phyloP scores from a whole-genome alignment of 2,329 filamentous ascomycete genomes.

The Fusarium pseudoanthophilum region DNA sequence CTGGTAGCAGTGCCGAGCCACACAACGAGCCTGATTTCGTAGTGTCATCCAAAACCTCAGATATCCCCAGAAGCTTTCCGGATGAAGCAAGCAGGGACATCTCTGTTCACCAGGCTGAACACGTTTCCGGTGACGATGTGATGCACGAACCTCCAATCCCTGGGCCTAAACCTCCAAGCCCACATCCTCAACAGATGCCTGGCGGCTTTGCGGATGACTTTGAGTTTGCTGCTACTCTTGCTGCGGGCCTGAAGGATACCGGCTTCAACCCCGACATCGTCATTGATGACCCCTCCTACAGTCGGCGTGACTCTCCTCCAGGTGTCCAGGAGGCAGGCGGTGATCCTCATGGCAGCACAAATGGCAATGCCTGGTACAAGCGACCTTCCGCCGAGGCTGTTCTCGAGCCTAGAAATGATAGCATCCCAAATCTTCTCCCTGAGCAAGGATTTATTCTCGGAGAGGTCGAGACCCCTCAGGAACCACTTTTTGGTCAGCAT shows the following conservation, averaged over 20 bases:
- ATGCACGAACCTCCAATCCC: slow-evolving; percentile 61
- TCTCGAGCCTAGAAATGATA: slow-evolving; percentile 53
- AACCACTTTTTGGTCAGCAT: slow-evolving; percentile 38
- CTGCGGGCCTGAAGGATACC: slow-evolving; percentile 74
- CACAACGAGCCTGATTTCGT: slow-evolving; percentile 48
- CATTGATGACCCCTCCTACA: slow-evolving; percentile 72
- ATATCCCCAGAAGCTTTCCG: slow-evolving; percentile 28
- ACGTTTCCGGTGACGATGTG: slow-evolving; percentile 51
- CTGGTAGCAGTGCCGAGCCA: slow-evolving; percentile 54
- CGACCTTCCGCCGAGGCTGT: slow-evolving; percentile 62
- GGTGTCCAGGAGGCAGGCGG: slow-evolving; percentile 62
- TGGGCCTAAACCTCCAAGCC: slow-evolving; percentile 66
- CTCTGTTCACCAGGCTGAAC: slow-evolving; percentile 31
- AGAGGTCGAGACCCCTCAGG: slow-evolving; percentile 58
- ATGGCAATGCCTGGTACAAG: slow-evolving; percentile 56
- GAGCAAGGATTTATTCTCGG: slow-evolving; percentile 59
- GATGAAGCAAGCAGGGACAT: slow-evolving; percentile 32
- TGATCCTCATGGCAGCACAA: slow-evolving; percentile 49
- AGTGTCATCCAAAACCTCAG: slow-evolving; percentile 16
- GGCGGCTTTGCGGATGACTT: slow-evolving; percentile 74
- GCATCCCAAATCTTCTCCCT: slow-evolving; percentile 39
- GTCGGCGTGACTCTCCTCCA: slow-evolving; percentile 71
- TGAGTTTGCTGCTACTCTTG: slow-evolving; percentile 75
- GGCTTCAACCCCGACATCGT: slow-evolving; percentile 79
- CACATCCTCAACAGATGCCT: slow-evolving; percentile 65